A percentile compares a stretch with the other conserved stretches of the same genome.
phyloP scores from a whole-genome alignment of 2,329 filamentous ascomycete genomes.

The Scedosporium aurantiacum region DNA sequence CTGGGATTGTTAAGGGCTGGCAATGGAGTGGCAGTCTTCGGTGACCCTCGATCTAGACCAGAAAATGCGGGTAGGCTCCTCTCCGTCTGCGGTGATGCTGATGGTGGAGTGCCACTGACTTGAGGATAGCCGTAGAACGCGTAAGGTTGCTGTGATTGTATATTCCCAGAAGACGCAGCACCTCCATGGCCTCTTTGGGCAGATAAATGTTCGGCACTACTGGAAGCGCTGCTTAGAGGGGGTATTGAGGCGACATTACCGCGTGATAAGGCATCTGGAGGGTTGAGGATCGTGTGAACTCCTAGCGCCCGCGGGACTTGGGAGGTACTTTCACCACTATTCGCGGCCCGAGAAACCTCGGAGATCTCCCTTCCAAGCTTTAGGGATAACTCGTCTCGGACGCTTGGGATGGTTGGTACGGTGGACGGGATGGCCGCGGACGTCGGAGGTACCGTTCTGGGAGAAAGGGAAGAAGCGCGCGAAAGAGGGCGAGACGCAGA shows the following conservation, averaged over 20 bases:
- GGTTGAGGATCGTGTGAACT: conserved; percentile 1
- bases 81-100: background rate
- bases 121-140: background rate
- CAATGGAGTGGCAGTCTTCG: background rate
- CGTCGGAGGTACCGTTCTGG: background rate
- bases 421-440: background rate
- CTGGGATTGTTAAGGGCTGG: conserved; percentile 1
- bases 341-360: background rate
- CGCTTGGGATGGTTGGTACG: background rate
- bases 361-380: background rate
- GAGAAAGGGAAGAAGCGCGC: background rate
- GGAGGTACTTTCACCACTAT: background rate
- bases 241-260: background rate
- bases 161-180: background rate
- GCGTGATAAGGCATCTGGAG: background rate
- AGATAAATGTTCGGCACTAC: background rate
- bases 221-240: background rate
- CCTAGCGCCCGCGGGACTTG: background rate
- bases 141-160: background rate
- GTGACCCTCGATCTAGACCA: background rate
- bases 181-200: background rate
- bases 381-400: background rate
- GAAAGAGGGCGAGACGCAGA: conserved; percentile 1
- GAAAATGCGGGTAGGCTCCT: background rate
- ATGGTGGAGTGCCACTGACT: background rate